Conservation (phyloP, 176 grass and related monocot species). For the Sorghum bicolor region DNA sequence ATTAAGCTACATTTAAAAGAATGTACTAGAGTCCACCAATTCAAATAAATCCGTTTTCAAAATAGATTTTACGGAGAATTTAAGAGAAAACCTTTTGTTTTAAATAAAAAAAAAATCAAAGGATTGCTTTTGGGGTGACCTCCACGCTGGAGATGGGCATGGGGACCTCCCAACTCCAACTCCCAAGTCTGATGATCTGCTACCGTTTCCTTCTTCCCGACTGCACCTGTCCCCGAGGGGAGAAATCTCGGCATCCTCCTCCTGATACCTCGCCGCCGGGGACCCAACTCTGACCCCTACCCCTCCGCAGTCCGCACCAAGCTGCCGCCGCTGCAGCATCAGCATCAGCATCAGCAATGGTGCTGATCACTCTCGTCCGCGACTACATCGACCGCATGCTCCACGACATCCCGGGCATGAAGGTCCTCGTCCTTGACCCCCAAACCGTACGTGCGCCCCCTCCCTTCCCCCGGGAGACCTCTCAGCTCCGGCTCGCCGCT, state of each 20-base stretch:
- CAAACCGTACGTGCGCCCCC: constrained; percentile 47
- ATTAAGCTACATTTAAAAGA: too few relatives aligned
- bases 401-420: constrained; percentile 94
- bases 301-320: neutral
- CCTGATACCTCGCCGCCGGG: constrained; percentile 21
- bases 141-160: too few relatives aligned
- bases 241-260: neutral
- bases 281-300: neutral
- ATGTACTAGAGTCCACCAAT: too few relatives aligned
- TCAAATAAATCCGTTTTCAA: too few relatives aligned
- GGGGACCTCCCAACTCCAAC: too few relatives aligned
- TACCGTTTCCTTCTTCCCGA: neutral
- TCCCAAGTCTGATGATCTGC: neutral
- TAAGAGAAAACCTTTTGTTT: too few relatives aligned
- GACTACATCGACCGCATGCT: constrained; percentile 98
- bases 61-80: too few relatives aligned
- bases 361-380: constrained; percentile 64
- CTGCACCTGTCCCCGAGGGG: neutral
- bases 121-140: neutral
- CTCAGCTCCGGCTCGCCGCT: neutral
- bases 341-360: constrained; percentile 44
- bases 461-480: neutral
- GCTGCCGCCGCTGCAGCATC: neutral
- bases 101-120: too few relatives aligned
- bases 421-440: constrained; percentile 88